Percentiles rank a stretch among this genome's conserved stretches.
phyloP scores from a whole-genome alignment of 2,329 filamentous ascomycete genomes.

The Coniochaeta prunicola region DNA sequence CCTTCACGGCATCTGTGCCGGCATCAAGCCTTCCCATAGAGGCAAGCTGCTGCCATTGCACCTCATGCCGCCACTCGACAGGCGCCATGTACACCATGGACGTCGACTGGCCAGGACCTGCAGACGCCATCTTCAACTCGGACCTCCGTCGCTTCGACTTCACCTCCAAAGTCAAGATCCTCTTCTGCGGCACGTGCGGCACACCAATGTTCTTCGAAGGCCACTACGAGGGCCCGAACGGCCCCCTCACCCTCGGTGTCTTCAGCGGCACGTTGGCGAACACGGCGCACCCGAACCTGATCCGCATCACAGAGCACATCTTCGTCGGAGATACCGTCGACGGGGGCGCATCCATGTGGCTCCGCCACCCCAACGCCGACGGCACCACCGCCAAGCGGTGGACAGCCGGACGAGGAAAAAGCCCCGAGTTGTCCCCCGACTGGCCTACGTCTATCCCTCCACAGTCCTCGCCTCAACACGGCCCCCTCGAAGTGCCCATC shows the following conservation, averaged over 20 bases:
- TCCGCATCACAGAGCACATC: slow-evolving; percentile 29
- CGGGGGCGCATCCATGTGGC: slow-evolving; percentile 41
- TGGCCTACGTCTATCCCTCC: slow-evolving; percentile 18
- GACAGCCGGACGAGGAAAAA: slow-evolving; percentile 7
- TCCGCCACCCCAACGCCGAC: slow-evolving; percentile 15
- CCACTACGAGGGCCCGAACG: slow-evolving; percentile 4
- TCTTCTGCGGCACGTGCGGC: slow-evolving; percentile 37
- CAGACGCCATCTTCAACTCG: slow-evolving; percentile 19
- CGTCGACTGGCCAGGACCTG: slow-evolving; percentile 28
- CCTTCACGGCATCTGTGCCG: slow-evolving; percentile 26
- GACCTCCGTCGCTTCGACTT: slow-evolving; percentile 29
- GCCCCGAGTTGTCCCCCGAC: slow-evolving; percentile 19
- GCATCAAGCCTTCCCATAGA: slow-evolving; percentile 30
- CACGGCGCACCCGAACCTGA: slow-evolving; percentile 15
- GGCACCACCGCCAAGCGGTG: background rate
- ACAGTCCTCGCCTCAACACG: slow-evolving; percentile 2
- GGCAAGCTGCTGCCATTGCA: slow-evolving; percentile 38
- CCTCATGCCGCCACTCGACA: slow-evolving; percentile 37
- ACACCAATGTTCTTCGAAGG: slow-evolving; percentile 34
- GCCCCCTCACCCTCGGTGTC: slow-evolving; percentile 19
- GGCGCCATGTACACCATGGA: slow-evolving; percentile 32
- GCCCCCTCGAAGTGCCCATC: slow-evolving; percentile 23
- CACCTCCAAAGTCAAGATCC: slow-evolving; percentile 20
- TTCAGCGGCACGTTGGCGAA: slow-evolving; percentile 30
- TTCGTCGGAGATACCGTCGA: slow-evolving; percentile 44